phyloP scores from a whole-genome alignment of 768 basidiomycete genomes.

The Naematelia aurantialba region DNA sequence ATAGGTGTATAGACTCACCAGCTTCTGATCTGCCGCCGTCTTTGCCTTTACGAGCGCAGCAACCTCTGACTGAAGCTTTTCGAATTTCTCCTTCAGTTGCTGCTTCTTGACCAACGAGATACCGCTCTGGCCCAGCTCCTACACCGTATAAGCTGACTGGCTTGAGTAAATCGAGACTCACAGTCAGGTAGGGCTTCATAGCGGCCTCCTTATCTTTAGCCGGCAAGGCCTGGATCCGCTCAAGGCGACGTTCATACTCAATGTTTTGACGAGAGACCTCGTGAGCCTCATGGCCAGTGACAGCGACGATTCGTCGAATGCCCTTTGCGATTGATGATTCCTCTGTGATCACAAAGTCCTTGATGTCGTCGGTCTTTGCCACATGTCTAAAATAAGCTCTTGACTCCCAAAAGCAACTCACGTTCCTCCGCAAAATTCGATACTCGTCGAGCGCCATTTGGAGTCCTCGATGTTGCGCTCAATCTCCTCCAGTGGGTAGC shows the following conservation, averaged over 20 bases:
- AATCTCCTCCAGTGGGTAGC: conserved; percentile 82
- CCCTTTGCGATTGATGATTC: conserved; percentile 98
- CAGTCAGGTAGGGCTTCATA: conserved; percentile 64
- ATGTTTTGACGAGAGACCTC: conserved; percentile 69
- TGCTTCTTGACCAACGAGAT: conserved; percentile 82
- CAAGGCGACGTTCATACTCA: conserved; percentile 62
- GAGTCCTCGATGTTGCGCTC: conserved; percentile 77
- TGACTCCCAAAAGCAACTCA: conserved; percentile 54
- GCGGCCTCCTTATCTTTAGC: conserved; percentile 84
- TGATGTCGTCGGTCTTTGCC: conserved; percentile 93
- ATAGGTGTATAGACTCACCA: conserved; percentile 54
- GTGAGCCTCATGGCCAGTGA: conserved; percentile 90
- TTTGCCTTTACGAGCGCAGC: conserved; percentile 80
- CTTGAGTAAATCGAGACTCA: conserved; percentile 20
- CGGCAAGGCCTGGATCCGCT: conserved; percentile 58
- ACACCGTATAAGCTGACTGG: not conserved
- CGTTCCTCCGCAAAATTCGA: conserved; percentile 99
- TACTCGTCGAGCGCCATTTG: conserved; percentile 84
- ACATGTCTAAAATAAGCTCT: conserved; percentile 69
- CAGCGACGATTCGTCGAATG: conserved; percentile 86
- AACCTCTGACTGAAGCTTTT: conserved; percentile 70
- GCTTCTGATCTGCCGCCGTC: conserved; percentile 71
- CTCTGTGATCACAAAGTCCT: conserved; percentile 88
- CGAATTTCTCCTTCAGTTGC: conserved; percentile 70
- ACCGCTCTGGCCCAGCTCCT: conserved; percentile 86